Evolutionary conservation across 164 flowering plant genomes (phyloP).

Genomic region (Litsea cubeba): DNA sequence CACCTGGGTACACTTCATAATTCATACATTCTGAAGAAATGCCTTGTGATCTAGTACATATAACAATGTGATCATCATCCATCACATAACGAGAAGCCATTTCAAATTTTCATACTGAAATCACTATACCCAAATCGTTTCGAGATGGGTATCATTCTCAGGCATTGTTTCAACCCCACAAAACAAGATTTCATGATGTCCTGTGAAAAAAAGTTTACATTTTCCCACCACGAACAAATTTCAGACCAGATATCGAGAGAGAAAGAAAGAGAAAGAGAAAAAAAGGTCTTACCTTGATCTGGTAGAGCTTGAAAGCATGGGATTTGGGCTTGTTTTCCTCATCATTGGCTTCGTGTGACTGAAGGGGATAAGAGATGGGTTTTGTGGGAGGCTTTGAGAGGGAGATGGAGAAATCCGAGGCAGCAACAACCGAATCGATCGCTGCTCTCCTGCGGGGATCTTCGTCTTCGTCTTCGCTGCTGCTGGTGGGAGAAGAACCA

Average conservation of each 20-base stretch:
- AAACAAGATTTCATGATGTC: too few relatives aligned
- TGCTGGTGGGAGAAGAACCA: background rate
- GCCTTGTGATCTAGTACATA: too few relatives aligned
- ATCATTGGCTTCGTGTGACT: conserved; percentile 7
- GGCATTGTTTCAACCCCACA: too few relatives aligned
- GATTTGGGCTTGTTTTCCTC: conserved; percentile 16
- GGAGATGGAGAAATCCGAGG: background rate
- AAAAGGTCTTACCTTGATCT: conserved; percentile 48
- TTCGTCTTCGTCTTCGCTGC: conserved; percentile 87
- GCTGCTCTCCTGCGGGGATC: conserved; percentile 78
- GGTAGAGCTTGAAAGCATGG: conserved; percentile 52
- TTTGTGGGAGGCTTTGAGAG: background rate
- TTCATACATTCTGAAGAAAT: too few relatives aligned
- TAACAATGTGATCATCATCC: too few relatives aligned
- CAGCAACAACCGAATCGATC: conserved; percentile 56
- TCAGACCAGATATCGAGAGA: background rate
- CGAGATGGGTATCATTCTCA: too few relatives aligned
- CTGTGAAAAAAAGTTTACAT: too few relatives aligned
- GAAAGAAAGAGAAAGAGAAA: conserved; percentile 3
- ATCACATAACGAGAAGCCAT: too few relatives aligned
- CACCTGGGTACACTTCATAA: too few relatives aligned
- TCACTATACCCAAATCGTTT: too few relatives aligned
- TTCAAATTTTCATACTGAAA: too few relatives aligned
- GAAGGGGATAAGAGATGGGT: background rate
- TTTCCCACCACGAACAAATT: too few relatives aligned